These are phyloP conservation scores for Micractinium sp. DNA, from an alignment of 139 green algal species.

Conservation along the genomic window DNA sequence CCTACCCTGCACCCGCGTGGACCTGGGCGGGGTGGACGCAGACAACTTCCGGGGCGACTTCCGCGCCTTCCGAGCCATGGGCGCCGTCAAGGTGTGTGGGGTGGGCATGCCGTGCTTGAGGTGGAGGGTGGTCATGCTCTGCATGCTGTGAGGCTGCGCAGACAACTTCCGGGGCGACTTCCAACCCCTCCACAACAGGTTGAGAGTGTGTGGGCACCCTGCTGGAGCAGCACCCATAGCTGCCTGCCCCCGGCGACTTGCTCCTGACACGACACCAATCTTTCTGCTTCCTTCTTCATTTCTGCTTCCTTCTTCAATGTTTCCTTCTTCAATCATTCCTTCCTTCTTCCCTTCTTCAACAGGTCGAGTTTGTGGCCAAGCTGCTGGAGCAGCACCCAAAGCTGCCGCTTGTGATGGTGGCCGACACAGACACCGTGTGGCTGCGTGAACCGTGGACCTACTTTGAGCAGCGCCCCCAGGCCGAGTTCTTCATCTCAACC, in stretches of 20 bases:
- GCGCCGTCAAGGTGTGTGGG: not conserved
- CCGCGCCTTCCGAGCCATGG: not conserved
- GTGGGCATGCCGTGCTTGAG: not conserved
- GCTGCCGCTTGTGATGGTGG: constrained; percentile 10
- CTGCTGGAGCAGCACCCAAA: constrained; percentile 4
- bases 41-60: not conserved
- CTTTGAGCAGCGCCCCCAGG: constrained; percentile 1
- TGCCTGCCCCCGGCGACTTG: too few species aligned
- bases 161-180: too few species aligned
- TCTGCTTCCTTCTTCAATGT: too few species aligned
- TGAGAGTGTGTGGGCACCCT: not conserved
- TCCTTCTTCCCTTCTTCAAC: not conserved
- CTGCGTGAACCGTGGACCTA: constrained; percentile 10
- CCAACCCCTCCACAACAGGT: not conserved
- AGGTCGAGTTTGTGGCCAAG: not conserved
- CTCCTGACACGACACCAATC: too few species aligned
- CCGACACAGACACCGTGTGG: constrained; percentile 28
- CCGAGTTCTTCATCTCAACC: constrained; percentile 27
- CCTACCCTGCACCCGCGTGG: not conserved
- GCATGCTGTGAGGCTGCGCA: too few species aligned
- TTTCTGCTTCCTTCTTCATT: too few species aligned
- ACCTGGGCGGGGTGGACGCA: not conserved
- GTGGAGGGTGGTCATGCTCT: too few species aligned
- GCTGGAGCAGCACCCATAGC: not conserved
- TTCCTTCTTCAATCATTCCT: too few species aligned